Evolutionary conservation across 495 filamentous ascomycete species (phyloP).

Genomic region (Corynascus novoguineensis): DNA sequence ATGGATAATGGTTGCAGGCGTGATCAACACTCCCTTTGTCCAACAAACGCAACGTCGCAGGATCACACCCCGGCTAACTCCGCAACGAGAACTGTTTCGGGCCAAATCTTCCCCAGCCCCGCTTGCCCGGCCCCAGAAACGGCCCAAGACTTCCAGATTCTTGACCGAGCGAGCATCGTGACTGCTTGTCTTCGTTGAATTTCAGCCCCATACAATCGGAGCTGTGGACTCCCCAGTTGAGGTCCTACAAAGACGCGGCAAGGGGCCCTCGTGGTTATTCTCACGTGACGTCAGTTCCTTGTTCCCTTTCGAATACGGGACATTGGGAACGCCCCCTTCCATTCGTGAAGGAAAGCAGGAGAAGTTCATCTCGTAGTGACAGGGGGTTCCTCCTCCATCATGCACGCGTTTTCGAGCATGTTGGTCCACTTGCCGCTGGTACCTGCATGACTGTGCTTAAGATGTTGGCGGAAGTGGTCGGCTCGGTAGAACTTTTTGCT

Average conservation of each 20-base stretch:
- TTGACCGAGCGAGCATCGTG: not conserved
- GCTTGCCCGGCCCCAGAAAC: not conserved
- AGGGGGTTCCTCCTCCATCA: conserved; percentile 73
- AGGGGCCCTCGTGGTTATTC: no score
- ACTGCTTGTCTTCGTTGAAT: no score
- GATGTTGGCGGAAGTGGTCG: conserved; percentile 95
- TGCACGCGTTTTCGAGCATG: conserved; percentile 92
- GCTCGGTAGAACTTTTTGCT: conserved; percentile 97
- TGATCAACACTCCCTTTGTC: not conserved
- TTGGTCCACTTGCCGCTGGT: conserved; percentile 99
- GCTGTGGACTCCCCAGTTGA: no score
- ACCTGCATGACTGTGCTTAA: conserved; percentile 96
- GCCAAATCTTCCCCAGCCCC: conserved; percentile 2
- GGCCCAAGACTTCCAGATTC: not conserved
- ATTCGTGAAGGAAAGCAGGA: not conserved
- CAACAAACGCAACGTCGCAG: not conserved
- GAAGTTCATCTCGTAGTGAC: conserved; percentile 15
- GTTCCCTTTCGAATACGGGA: no score
- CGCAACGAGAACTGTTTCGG: not conserved
- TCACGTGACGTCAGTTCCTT: not conserved
- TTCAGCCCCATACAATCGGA: not conserved
- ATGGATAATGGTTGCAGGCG: not conserved
- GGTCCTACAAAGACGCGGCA: no score
- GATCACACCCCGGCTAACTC: not conserved
- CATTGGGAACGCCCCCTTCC: not conserved